Percentiles rank a stretch among this genome's conserved stretches.
Conservation (phyloP, 2,329 filamentous ascomycete species). For the Colletotrichum tropicale region DNA sequence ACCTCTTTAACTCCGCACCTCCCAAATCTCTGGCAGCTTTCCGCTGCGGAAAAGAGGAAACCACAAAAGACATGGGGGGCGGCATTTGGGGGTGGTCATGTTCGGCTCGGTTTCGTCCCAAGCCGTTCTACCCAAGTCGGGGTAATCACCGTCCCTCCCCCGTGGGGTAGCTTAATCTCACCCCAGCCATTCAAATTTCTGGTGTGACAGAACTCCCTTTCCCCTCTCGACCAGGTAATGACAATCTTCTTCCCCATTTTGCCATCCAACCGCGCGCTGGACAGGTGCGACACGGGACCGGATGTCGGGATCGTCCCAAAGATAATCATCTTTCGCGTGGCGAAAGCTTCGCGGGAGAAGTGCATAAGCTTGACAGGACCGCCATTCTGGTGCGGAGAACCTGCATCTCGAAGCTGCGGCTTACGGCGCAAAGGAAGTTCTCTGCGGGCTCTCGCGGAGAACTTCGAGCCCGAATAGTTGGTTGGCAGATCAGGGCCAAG, state of each 20-base stretch:
- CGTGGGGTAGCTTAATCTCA: background rate
- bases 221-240: background rate
- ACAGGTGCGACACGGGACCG: background rate
- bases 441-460: fast-evolving
- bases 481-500: background rate
- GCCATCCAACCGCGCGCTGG: background rate
- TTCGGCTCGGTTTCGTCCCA: slow-evolving; percentile 2
- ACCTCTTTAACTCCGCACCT: background rate
- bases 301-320: background rate
- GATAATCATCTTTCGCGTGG: background rate
- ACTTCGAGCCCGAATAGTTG: background rate
- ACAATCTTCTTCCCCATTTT: background rate
- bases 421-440: background rate
- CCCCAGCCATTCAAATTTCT: slow-evolving; percentile 2
- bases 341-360: background rate
- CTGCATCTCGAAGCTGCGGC: background rate
- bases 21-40: background rate
- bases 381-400: background rate
- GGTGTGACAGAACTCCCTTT: background rate
- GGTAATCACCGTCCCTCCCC: slow-evolving; percentile 6
- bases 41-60: background rate
- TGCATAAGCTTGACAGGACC: background rate
- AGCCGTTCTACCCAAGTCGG: slow-evolving; percentile 1
- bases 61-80: background rate
- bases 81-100: background rate